A percentile compares a stretch with the other conserved stretches of the same genome.
Conservation (phyloP, 2,329 filamentous ascomycete species). For the Aphanocladium album region DNA sequence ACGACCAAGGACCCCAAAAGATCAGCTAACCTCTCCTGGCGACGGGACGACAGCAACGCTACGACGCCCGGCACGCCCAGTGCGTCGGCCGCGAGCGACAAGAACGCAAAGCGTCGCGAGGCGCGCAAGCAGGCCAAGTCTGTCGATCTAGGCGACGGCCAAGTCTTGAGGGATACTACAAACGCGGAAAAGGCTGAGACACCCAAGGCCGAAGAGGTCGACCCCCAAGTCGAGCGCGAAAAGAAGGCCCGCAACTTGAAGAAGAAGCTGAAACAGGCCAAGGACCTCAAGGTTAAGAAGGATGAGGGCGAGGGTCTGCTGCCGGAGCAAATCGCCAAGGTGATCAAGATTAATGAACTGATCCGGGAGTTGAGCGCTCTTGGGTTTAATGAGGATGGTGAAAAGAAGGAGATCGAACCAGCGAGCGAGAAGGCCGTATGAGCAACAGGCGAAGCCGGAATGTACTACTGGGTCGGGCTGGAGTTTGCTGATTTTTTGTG, state of each 20-base stretch:
- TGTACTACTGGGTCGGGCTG: not conserved
- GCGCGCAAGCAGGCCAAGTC: constrained; percentile 51
- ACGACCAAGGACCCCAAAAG: not conserved
- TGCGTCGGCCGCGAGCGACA: constrained; percentile 53
- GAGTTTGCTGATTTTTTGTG: constrained; percentile 1
- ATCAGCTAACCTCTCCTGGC: not conserved
- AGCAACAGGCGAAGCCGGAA: not conserved
- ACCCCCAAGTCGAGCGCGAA: constrained; percentile 73
- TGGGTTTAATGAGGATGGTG: constrained; percentile 76
- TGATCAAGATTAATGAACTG: constrained; percentile 94
- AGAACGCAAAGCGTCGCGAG: constrained; percentile 76
- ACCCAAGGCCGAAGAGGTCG: constrained; percentile 40
- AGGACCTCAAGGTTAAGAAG: constrained; percentile 86
- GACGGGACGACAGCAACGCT: not conserved
- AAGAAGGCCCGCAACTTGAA: constrained; percentile 88
- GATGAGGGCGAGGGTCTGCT: constrained; percentile 77
- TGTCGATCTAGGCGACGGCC: constrained; percentile 35
- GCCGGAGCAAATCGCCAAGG: constrained; percentile 94
- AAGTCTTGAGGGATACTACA: constrained; percentile 35
- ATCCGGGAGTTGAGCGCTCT: constrained; percentile 80
- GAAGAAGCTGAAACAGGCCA: constrained; percentile 93
- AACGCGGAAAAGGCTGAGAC: constrained; percentile 45
- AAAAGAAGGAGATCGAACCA: constrained; percentile 34
- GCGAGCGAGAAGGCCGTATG: not conserved
- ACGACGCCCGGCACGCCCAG: not conserved